These are phyloP conservation scores for Kondoa subrosea DNA, from an alignment of 768 basidiomycete genomes.

Conservation along the genomic window DNA sequence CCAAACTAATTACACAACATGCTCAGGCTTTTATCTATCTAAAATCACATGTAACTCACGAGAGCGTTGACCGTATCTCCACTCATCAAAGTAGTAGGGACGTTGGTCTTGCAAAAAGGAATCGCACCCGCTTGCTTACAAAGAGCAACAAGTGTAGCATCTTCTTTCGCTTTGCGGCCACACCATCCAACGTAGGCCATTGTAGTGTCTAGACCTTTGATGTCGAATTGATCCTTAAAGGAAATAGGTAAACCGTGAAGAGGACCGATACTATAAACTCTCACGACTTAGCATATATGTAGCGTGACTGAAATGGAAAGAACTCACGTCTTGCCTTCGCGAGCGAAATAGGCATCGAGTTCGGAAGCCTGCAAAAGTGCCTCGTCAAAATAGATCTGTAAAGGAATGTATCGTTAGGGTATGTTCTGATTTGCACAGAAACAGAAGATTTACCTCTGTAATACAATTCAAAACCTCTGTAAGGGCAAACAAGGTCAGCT, in stretches of 20 bases:
- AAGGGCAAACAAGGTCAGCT: neutral
- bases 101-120: constrained; percentile 24
- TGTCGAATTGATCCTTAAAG: constrained; percentile 32
- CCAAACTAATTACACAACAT: neutral
- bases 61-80: neutral
- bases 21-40: neutral
- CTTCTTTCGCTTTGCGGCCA: constrained; percentile 17
- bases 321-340: constrained; percentile 53
- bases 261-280: constrained; percentile 11
- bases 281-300: neutral
- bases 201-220: constrained; percentile 26
- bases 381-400: neutral
- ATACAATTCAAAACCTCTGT: neutral
- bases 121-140: constrained; percentile 40
- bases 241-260: constrained; percentile 34
- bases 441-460: neutral
- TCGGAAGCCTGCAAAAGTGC: constrained; percentile 49
- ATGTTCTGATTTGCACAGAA: neutral
- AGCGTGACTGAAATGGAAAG: constrained; percentile 33
- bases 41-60: neutral
- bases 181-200: constrained; percentile 25
- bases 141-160: constrained; percentile 15
- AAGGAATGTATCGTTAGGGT: neutral
- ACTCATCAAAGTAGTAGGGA: neutral
- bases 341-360: constrained; percentile 47